phyloP scores from a whole-genome alignment of 129 eudicot genomes.

The Chrysanthemum makinoi region DNA sequence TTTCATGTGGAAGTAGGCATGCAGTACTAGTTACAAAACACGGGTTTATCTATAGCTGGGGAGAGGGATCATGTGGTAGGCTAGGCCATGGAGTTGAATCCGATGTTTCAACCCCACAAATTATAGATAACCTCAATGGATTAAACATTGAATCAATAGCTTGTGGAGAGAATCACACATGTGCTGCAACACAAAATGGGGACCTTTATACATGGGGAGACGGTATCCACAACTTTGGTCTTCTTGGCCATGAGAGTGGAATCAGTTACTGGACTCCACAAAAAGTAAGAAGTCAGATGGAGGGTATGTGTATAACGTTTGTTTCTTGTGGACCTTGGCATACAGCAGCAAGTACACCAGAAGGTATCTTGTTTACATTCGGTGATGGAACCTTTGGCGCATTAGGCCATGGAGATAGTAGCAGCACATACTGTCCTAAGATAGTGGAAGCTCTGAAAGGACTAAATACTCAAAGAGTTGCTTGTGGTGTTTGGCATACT shows the following conservation, averaged over 20 bases:
- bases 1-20: slow-evolving; percentile 65
- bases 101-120: slow-evolving; percentile 50
- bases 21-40: slow-evolving; percentile 58
- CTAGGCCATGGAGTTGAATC: slow-evolving; percentile 72
- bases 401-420: slow-evolving; percentile 62
- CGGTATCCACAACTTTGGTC: not conserved
- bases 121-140: slow-evolving; percentile 36
- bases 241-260: slow-evolving; percentile 19
- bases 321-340: slow-evolving; percentile 88
- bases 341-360: slow-evolving; percentile 57
- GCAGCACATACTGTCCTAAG: slow-evolving; percentile 44
- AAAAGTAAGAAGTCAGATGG: slow-evolving; percentile 44
- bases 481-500: slow-evolving; percentile 86
- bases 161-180: slow-evolving; percentile 71
- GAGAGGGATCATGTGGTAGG: slow-evolving; percentile 68
- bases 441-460: slow-evolving; percentile 54
- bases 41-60: slow-evolving; percentile 73
- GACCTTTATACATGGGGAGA: slow-evolving; percentile 74
- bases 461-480: slow-evolving; percentile 35
- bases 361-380: slow-evolving; percentile 59
- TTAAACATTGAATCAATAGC: slow-evolving; percentile 44
- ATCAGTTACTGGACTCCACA: slow-evolving; percentile 61
- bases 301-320: slow-evolving; percentile 44
- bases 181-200: slow-evolving; percentile 57
- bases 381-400: slow-evolving; percentile 84